Percentiles rank a stretch among this genome's conserved stretches.
These are phyloP conservation scores for Botryotinia calthae DNA, from an alignment of 2,329 filamentous ascomycete genomes.

Conservation along the genomic window DNA sequence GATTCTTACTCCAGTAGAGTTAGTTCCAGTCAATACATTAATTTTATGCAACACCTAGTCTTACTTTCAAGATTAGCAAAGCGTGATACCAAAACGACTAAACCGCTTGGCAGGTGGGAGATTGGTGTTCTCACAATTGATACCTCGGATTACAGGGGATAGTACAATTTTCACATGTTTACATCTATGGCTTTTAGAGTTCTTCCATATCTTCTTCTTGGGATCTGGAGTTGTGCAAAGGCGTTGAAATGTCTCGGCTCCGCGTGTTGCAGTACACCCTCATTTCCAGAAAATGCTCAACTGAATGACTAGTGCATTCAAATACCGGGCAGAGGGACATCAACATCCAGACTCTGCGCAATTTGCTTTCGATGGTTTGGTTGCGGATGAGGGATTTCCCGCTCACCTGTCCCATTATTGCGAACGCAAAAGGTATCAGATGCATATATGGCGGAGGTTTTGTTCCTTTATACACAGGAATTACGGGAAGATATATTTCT, in stretches of 20 bases:
- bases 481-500: neutral
- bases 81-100: conserved; percentile 2
- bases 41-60: neutral
- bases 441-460: conserved; percentile 12
- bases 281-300: neutral
- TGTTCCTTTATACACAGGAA: neutral
- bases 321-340: neutral
- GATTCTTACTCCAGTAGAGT: neutral
- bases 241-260: conserved; percentile 15
- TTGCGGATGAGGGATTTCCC: conserved; percentile 10
- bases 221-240: conserved; percentile 7
- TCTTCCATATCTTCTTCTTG: conserved; percentile 3
- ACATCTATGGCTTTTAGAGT: neutral
- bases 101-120: conserved; percentile 1
- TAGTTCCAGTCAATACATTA: neutral
- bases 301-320: conserved; percentile 15
- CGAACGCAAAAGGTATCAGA: conserved; percentile 12
- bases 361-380: neutral
- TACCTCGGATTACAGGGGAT: neutral
- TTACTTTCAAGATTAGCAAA: neutral
- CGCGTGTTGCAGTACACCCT: conserved; percentile 7
- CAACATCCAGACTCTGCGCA: neutral
- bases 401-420: conserved; percentile 2
- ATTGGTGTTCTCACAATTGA: conserved; percentile 3
- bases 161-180: conserved; percentile 15